Base-by-base conservation (phyloP, 1,284 basidiomycete genomes). In the Abortiporus biennis region DNA sequence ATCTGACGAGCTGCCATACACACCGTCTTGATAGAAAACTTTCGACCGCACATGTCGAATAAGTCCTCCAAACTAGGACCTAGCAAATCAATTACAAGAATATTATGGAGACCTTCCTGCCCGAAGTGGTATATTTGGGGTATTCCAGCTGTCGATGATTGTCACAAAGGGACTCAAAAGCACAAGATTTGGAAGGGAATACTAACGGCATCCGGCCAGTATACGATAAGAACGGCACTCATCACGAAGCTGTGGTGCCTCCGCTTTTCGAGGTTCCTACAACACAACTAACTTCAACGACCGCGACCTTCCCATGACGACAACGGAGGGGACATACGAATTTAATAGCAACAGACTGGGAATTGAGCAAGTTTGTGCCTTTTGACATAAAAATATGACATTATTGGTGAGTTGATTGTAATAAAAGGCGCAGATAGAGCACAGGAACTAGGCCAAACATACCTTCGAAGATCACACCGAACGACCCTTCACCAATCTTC, bases 31-130 rank as follows among this genome's bases (percentile, higher is more conserved):
- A 99, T 76, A 50, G 78, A 87, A 69, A 99, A 99, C 64, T 96
- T 97, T 68, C 95, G 86, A 74, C 95, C 94, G 78, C 96, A 99
- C 61, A 98, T 99, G 75, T 99, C 99, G 86, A 99, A 99, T n/a
- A 99, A 76, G 58, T 99, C 96, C 67, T 99, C 96, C 39, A 99
- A 84, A 36, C 92, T 95, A 22, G 96, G 94, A 2, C 95, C 96
- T 24, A 99, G 81, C 44, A 98, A 83, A 69, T 99, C 96, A 54
- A 99, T 74, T 46, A 99, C 96, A 94, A 99, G 98, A 46, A 95
- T 95, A 50, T 99, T 97, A 78, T 99, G 99, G 66, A 99, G 94
- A 64, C 94, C 98, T 66, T 99, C 95, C 50, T 94, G 96, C 32
- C 96, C 96, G 64, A 92, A 99, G 96, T 96, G 89, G 57, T 94